Conservation (phyloP, 768 basidiomycete species). For the Naganishia randhawae region DNA sequence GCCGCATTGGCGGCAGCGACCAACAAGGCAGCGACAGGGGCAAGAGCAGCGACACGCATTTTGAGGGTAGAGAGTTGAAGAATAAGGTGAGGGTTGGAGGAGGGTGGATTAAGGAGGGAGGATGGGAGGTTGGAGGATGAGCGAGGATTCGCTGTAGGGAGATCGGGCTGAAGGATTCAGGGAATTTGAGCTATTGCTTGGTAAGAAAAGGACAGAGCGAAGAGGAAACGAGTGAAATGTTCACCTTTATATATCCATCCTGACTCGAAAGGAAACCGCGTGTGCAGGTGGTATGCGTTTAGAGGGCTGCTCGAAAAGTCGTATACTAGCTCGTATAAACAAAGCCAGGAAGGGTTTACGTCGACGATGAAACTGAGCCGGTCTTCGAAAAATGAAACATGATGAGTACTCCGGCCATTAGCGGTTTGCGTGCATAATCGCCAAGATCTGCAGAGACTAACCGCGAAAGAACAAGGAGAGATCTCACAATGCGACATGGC, state of each 20-base stretch:
- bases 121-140: constrained; percentile 21
- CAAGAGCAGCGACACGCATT: constrained; percentile 23
- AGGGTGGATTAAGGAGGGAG: constrained; percentile 5
- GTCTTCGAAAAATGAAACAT: neutral
- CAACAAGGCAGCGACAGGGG: constrained; percentile 16
- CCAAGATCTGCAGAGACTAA: neutral
- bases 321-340: neutral
- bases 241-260: constrained; percentile 6
- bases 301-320: neutral
- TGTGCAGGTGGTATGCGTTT: too few species aligned
- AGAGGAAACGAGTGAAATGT: neutral
- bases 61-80: constrained; percentile 20
- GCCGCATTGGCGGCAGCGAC: constrained; percentile 16
- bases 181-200: constrained; percentile 22
- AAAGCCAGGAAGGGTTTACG: neutral
- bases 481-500: too few species aligned
- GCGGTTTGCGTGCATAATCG: neutral
- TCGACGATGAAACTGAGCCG: neutral
- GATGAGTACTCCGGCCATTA: neutral
- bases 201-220: too few species aligned
- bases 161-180: constrained; percentile 14
- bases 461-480: too few species aligned
- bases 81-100: constrained; percentile 6
- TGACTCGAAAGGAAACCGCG: neutral
- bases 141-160: constrained; percentile 17